Percentiles rank a stretch among this genome's conserved stretches.
phyloP scores from a whole-genome alignment of 2,329 filamentous ascomycete species.

The Fusarium sp. region DNA sequence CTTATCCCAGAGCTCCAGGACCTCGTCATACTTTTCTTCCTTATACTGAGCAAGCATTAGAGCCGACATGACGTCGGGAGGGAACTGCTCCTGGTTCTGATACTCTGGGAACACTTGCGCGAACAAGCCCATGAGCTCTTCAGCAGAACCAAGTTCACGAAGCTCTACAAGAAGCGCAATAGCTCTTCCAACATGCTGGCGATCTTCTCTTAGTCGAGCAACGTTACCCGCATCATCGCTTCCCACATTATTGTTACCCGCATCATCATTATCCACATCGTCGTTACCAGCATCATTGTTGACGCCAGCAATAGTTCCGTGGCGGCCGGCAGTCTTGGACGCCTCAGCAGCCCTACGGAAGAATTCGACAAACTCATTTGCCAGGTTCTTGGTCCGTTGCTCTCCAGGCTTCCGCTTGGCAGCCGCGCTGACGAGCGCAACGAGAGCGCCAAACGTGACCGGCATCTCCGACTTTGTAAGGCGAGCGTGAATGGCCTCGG shows the following conservation, averaged over 20 bases:
- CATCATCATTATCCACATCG: not conserved
- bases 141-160: slow-evolving; percentile 63
- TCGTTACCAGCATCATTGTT: slow-evolving; percentile 21
- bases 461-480: slow-evolving; percentile 56
- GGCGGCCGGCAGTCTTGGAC: not conserved
- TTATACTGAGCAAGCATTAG: slow-evolving; percentile 75
- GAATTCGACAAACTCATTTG: slow-evolving; percentile 44
- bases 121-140: slow-evolving; percentile 67
- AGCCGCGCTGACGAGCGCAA: slow-evolving; percentile 54
- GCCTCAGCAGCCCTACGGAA: slow-evolving; percentile 39
- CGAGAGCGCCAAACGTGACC: slow-evolving; percentile 55
- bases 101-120: slow-evolving; percentile 51
- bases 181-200: slow-evolving; percentile 46
- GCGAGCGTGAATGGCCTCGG: slow-evolving; percentile 54
- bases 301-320: not conserved
- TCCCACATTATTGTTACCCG: slow-evolving; percentile 12
- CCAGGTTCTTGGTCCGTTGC: slow-evolving; percentile 37
- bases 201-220: slow-evolving; percentile 39
- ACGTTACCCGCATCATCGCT: slow-evolving; percentile 27
- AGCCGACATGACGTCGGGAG: slow-evolving; percentile 67
- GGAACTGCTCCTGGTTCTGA: slow-evolving; percentile 51
- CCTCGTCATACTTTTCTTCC: slow-evolving; percentile 66
- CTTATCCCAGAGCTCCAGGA: slow-evolving; percentile 74
- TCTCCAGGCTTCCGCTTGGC: slow-evolving; percentile 37
- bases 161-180: slow-evolving; percentile 49